Conservation (phyloP, 257 asterid genomes). For the Solanum bulbocastanum region DNA sequence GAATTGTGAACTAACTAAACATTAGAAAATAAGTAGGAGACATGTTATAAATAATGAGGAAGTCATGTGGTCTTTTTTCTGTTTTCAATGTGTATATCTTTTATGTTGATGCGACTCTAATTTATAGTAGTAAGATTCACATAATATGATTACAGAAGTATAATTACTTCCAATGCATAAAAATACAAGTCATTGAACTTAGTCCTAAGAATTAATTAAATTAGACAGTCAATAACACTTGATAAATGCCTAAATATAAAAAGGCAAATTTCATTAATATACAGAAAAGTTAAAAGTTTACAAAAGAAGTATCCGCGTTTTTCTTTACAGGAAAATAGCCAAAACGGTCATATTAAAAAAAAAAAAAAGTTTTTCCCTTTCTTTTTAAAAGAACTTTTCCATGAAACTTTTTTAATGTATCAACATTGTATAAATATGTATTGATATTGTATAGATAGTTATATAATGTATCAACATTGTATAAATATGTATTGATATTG, state of each 20-base stretch:
- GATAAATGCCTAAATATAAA: no score
- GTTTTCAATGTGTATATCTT: background rate
- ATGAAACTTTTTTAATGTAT: no score
- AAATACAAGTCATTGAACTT: background rate
- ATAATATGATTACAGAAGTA: background rate
- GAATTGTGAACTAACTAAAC: background rate
- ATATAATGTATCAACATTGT: background rate
- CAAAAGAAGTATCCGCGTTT: no score
- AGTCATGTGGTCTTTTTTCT: background rate
- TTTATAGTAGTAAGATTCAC: no score
- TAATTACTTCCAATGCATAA: background rate
- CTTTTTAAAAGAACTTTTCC: no score
- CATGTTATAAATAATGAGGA: background rate
- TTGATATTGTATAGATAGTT: no score
- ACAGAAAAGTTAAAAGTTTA: no score
- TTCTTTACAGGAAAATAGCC: no score
- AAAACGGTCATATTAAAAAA: no score
- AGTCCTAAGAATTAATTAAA: background rate
- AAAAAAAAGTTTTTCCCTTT: no score
- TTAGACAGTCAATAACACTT: background rate
- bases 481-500: no score
- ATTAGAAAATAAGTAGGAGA: background rate
- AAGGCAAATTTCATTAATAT: no score
- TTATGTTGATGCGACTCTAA: background rate
- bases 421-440: background rate